Evolutionary conservation across 305 asterid species (phyloP), one percentile per base, ranked within the genome.

Genomic region (Fraxinus sp.): DNA sequence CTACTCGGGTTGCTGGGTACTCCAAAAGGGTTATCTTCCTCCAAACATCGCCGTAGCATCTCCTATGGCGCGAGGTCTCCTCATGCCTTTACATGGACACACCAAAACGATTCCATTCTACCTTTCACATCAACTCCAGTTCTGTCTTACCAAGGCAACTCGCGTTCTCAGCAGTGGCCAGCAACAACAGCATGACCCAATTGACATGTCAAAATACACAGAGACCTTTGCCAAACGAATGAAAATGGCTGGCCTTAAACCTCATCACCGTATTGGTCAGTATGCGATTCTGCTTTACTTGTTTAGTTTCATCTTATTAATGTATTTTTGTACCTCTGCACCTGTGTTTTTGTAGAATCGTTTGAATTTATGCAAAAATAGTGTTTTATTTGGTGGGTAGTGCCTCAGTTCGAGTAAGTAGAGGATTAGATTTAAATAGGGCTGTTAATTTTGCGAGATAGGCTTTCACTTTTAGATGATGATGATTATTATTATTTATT

Each of bases 181-280:
- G n/a, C 76, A 80, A 77, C 86, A 81, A 13, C n/a, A 68, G 74
- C 18, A 68, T 37, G 78, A 74, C 30, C n/a, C 86, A 49, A 55
- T 83, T 20, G 91, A 88, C 72, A 77, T 86, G 86, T 76, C 88
- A 78, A 74, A 71, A 18, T 91, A 92, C 83, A 88, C 77, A 77
- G 90, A 90, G 16, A 79, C 89, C 66, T 94, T 94, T 77, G 88
- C 41, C 97, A 89, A 85, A 46, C 89, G 92, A 87, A 91, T 96
- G 98, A 90, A 86, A 24, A 88, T 93, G 93, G 97, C 98, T 72
- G 98, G 95, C 77, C 90, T 96, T 80, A 93, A 91, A 80, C 94
- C 94, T 78, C 93, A 92, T 81, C 95, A 96, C 81, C 97, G 89
- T 64, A 86, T 96, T 71, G 99, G 97, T 96, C 57, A 78, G 87